Evolutionary conservation across 208 protist genomes (phyloP), one percentile per base, ranked within the genome.

Genomic region (Acanthamoeba lenticulata): DNA sequence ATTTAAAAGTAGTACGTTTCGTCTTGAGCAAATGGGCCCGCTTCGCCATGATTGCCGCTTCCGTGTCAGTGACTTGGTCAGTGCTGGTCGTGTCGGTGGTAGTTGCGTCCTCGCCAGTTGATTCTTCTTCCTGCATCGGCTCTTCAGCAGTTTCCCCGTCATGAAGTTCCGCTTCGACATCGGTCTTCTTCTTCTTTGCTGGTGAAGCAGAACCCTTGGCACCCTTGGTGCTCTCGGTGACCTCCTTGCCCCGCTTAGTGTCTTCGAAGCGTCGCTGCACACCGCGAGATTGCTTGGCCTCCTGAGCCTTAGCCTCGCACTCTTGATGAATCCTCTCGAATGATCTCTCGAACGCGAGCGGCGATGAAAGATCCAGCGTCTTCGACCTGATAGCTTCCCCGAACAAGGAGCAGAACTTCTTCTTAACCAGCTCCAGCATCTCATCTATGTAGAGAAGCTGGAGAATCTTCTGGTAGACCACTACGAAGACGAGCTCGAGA

Each of bases 401-500:
- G 91, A 94, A 97, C 27, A 91, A 94, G 19, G 85, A 95, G 45
- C 95, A 81, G 95, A 99, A 99, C 29, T 90, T 94, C 29, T 95
- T 49, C 49, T 97, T 97, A 19, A 99, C 95, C 19, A 97, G 95
- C 62, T 95, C 88, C 85, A 99, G 94, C 90, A 99, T 97, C 24
- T 95, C 95, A 36, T 98, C 96, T 52, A 99, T 97, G 94, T 98
- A 98, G 13, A 96, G 95, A 38, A 98, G 95, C 47, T 96, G 95
- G 44, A 99, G 90, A 44, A 99, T 97, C 92, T 98, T 98, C 36
- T 98, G 97, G 94, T 98, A 98, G 24, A 99, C 97, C 19, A 95
- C 98, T 42, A 99, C 97, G 60, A 98, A 99, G 57, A 99, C 98
- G 42, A 99, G 97, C 60, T 98, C 97, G 55, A 97, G 95, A 69